Conservation (phyloP, 805 yeast genomes). For the Zygoascus ofunaensis region DNA sequence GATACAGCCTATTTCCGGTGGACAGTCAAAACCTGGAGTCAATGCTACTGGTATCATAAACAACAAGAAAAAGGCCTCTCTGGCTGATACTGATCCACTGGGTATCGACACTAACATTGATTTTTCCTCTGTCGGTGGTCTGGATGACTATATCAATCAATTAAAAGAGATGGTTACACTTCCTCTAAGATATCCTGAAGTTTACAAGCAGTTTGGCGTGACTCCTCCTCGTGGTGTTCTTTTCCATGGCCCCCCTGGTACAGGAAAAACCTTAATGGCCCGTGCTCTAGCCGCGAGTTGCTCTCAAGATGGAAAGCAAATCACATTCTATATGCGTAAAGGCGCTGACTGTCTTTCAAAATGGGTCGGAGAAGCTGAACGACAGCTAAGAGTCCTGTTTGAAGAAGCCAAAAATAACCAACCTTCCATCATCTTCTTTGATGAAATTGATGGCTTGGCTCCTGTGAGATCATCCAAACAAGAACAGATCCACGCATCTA, state of each 20-base stretch:
- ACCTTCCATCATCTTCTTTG: slow-evolving; percentile 92
- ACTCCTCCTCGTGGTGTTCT: slow-evolving; percentile 97
- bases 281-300: slow-evolving; percentile 94
- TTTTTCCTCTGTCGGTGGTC: slow-evolving; percentile 81
- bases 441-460: slow-evolving; percentile 96
- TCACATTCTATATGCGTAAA: slow-evolving; percentile 94
- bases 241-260: slow-evolving; percentile 98
- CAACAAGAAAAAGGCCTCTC: slow-evolving; percentile 21
- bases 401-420: slow-evolving; percentile 96
- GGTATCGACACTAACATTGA: slow-evolving; percentile 84
- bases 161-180: slow-evolving; percentile 94
- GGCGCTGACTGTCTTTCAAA: slow-evolving; percentile 96
- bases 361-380: slow-evolving; percentile 99
- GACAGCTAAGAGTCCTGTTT: slow-evolving; percentile 80
- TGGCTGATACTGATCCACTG: slow-evolving; percentile 87
- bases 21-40: slow-evolving; percentile 2
- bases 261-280: slow-evolving; percentile 97
- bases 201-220: slow-evolving; percentile 78
- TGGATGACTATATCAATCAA: slow-evolving; percentile 82
- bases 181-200: slow-evolving; percentile 87
- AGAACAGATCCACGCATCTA: slow-evolving; percentile 96
- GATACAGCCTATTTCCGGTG: slow-evolving; percentile 1
- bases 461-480: slow-evolving; percentile 97
- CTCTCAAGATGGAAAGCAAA: slow-evolving; percentile 72
- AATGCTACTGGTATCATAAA: slow-evolving; percentile 11